Evolutionary conservation across 2,329 filamentous ascomycete species (phyloP).

Genomic region (Hortaea werneckii): DNA sequence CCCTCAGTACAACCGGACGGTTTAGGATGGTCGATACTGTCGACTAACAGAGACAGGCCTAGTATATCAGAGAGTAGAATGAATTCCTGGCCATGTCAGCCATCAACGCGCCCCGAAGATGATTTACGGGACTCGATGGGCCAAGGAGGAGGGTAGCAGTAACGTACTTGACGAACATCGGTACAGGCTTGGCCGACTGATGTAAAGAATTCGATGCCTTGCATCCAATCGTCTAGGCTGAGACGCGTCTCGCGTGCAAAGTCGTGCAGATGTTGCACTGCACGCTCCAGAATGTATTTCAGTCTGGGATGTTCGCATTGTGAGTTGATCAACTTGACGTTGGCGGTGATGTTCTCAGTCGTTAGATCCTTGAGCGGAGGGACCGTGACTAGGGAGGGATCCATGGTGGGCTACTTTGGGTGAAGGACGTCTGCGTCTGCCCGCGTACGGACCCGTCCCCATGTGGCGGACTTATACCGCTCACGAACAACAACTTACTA

Average conservation of each 20-base stretch:
- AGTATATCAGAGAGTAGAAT: slow-evolving; percentile 74
- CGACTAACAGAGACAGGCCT: slow-evolving; percentile 68
- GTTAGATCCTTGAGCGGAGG: slow-evolving; percentile 59
- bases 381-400: slow-evolving; percentile 34
- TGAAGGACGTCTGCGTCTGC: too few species aligned
- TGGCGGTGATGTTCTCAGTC: slow-evolving; percentile 70
- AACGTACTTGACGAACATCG: slow-evolving; percentile 58
- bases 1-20: slow-evolving; percentile 61
- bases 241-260: slow-evolving; percentile 70
- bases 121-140: not conserved
- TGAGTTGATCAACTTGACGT: slow-evolving; percentile 65
- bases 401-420: too few species aligned
- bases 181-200: slow-evolving; percentile 62
- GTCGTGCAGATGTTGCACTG: slow-evolving; percentile 71
- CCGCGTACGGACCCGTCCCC: too few species aligned
- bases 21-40: slow-evolving; percentile 76
- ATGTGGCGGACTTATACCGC: too few species aligned
- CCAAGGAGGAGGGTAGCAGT: not conserved
- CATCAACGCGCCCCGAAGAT: not conserved
- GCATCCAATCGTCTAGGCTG: slow-evolving; percentile 70
- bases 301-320: slow-evolving; percentile 54
- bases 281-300: slow-evolving; percentile 61
- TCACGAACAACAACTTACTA: too few species aligned
- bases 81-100: slow-evolving; percentile 50
- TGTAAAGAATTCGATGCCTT: slow-evolving; percentile 60